Evolutionary conservation across 306 rosid species (phyloP), one percentile per base, ranked within the genome.

Genomic region (Lagenaria siceraria): DNA sequence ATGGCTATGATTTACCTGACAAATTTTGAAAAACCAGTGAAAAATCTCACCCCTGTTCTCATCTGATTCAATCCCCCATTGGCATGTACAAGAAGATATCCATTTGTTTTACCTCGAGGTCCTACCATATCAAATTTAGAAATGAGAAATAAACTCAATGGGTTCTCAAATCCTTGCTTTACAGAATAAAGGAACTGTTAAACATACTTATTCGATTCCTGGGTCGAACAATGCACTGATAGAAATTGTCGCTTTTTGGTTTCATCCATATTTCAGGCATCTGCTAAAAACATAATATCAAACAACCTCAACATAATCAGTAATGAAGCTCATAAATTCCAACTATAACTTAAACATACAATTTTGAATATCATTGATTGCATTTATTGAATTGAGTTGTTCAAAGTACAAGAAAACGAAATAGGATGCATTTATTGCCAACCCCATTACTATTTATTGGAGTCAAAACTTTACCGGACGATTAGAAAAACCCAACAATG

Each of bases 31-130:
- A 56, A 51, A 49, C 46, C 8, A 62, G 33, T n/a, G 19, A 35
- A 62, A 52, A 40, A 49, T 63, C 87, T 82, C 84, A 96, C 99
- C 83, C 99, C 99, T 25, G 98, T 89, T 90, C 99, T 92, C 99
- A 96, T 96, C 84, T 96, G 99, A 85, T 96, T 96, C 89, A 96
- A 83, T 80, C 99, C 99, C 70, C 99, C 99, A 65, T 96, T 96
- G 69, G 99, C 97, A 85, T 96, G 98, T 78, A 91, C 88, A 70
- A 96, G 86, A 80, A 96, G 85, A 86, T 92, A 96, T 63, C 99
- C 99, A 82, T 87, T 92, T 21, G 92, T 88, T 76, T 86, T 90
- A 31, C 88, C 65, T 11, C 77, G 70, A 17, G 83, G 29, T n/a
- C 80, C 99, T 96, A 78, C 18, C 59, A 60, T 46, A 46, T 62